A percentile compares a stretch with the other conserved stretches of the same genome.
Conservation (phyloP, 2,329 filamentous ascomycete species). For the Xylariaceae sp. region DNA sequence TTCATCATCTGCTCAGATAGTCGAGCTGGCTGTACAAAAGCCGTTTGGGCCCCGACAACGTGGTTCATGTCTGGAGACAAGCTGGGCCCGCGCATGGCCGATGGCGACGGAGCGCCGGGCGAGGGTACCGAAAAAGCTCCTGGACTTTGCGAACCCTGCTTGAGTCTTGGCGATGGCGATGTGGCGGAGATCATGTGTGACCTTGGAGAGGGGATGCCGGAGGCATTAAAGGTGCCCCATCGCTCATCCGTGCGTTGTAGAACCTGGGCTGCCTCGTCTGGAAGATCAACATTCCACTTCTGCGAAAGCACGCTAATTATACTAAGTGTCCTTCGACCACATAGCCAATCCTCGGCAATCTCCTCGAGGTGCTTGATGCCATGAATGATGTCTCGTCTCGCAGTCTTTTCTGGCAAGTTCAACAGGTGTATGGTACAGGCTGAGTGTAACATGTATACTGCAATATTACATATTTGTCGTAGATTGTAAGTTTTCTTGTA, state of each 20-base stretch:
- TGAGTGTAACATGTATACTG: slow-evolving; percentile 91
- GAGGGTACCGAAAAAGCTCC: slow-evolving; percentile 32
- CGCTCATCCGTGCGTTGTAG: slow-evolving; percentile 75
- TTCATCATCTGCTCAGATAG: slow-evolving; percentile 19
- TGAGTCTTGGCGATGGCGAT: slow-evolving; percentile 25
- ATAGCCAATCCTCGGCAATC: slow-evolving; percentile 92
- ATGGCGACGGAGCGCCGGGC: slow-evolving; percentile 23
- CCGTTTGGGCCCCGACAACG: too few relatives aligned
- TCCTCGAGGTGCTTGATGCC: slow-evolving; percentile 90
- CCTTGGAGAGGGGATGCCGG: slow-evolving; percentile 55
- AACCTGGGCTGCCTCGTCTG: slow-evolving; percentile 73
- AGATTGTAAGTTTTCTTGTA: slow-evolving; percentile 92
- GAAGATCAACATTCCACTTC: slow-evolving; percentile 87
- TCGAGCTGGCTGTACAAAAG: too few relatives aligned
- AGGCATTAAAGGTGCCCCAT: slow-evolving; percentile 67
- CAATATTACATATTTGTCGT: slow-evolving; percentile 92
- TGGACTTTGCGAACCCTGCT: slow-evolving; percentile 34
- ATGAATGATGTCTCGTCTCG: slow-evolving; percentile 83
- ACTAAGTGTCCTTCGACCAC: slow-evolving; percentile 76
- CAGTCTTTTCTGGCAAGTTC: slow-evolving; percentile 88
- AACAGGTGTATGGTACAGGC: slow-evolving; percentile 93
- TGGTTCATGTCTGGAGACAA: slow-evolving; percentile 27
- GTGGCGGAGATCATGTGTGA: slow-evolving; percentile 25
- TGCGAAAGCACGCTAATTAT: slow-evolving; percentile 80
- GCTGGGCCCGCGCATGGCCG: slow-evolving; percentile 22